Base-by-base conservation (phyloP, 495 filamentous ascomycete species). In the Physcia stellaris region DNA sequence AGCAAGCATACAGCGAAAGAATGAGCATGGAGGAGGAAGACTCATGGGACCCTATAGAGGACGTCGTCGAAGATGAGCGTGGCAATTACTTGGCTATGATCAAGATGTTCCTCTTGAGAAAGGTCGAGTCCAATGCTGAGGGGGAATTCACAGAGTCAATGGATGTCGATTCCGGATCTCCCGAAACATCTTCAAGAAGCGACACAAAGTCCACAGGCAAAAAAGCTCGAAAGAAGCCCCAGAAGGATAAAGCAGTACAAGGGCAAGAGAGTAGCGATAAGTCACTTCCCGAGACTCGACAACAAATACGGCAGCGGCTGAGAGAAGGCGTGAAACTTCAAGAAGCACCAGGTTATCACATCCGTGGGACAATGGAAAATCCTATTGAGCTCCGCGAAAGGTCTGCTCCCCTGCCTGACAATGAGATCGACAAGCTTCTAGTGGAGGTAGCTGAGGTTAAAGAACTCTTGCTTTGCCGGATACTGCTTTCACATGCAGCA, bases 21-120 rank as follows among this genome's bases (percentile, higher is more conserved):
- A 49, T 68, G 35, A 55, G 51, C 33, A 45, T 60, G 31, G 41
- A 58, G 27, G 52, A 61, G 32, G 40, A 56, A 33, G 55, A 42
- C 19, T 32, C 56, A 13, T 74, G 69, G 68, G 68, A 74, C 55
- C 68, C 66, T 16, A 67, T 72, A 29, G 61, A 71, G 40, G 60
- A 70, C 45, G 60, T 63, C 5, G 39, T 63, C 21, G 53, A 63
- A 28, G 65, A 72, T 28, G 59, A 62, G 28, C 50, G 64, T n/a
- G 57, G 40, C 6, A 59, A 47, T 47, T 72, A 60, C 35, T 44
- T 68, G 28, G 52, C 52, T 13, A 45, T 61, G 5, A 50, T 61
- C n/a, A 50, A 57, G 41, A 58, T 59, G 35, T 66, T 69, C 37
- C 41, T 70, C 18, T 64, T 49, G 20, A n/a, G n/a, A n/a, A n/a